phyloP scores from a whole-genome alignment of 352 stramenopile species.

The Globisporangium uncinulatum region DNA sequence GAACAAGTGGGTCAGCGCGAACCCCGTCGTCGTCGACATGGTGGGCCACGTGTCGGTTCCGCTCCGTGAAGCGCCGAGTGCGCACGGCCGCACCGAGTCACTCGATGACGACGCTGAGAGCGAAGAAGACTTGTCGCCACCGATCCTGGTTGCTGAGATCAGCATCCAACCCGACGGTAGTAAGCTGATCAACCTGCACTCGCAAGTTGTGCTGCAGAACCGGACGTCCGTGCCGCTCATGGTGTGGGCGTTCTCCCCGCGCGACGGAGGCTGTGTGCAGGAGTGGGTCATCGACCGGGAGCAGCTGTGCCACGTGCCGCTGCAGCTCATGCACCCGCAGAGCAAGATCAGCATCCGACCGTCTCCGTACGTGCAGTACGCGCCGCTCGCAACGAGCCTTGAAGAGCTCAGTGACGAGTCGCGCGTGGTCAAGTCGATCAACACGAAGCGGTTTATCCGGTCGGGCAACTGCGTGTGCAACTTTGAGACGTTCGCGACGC shows the following conservation, averaged over 20 bases:
- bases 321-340: conserved; percentile 80
- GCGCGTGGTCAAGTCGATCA: conserved; percentile 58
- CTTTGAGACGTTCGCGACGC: conserved; percentile 71
- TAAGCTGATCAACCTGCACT: conserved; percentile 86
- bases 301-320: conserved; percentile 72
- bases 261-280: conserved; percentile 62
- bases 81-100: conserved; percentile 14
- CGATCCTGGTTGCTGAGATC: conserved; percentile 82
- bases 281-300: conserved; percentile 86
- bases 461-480: conserved; percentile 74
- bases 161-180: conserved; percentile 84
- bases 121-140: conserved; percentile 59
- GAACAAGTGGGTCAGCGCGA: conserved; percentile 85
- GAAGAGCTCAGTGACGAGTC: conserved; percentile 76
- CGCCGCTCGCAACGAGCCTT: conserved; percentile 70
- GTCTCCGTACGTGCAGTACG: conserved; percentile 82
- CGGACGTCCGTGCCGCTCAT: conserved; percentile 83
- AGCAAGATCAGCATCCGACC: conserved; percentile 86
- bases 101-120: conserved; percentile 21
- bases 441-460: conserved; percentile 79
- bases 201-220: conserved; percentile 83
- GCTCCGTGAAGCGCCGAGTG: conserved; percentile 43
- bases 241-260: conserved; percentile 85
- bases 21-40: conserved; percentile 84
- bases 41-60: conserved; percentile 82